These are phyloP conservation scores for Paramecium primaurelia DNA, from an alignment of 73 alveolate species.

Conservation along the genomic window DNA sequence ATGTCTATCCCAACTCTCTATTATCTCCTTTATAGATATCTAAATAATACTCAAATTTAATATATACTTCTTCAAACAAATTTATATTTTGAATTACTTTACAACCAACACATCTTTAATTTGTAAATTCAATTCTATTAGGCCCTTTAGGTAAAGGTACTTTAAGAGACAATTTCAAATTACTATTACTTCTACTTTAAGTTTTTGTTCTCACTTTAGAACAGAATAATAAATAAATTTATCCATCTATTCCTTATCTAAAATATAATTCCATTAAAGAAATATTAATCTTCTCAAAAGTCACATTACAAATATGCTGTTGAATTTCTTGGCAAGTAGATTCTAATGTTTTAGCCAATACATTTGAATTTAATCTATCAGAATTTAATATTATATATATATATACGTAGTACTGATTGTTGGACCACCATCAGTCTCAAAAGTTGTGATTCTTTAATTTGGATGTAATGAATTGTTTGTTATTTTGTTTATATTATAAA, in stretches of 20 bases:
- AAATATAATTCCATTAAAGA: neutral
- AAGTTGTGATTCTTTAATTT: neutral
- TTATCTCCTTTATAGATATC: neutral
- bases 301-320: neutral
- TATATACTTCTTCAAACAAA: neutral
- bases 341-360: neutral
- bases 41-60: neutral
- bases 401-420: neutral
- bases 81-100: neutral
- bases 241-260: neutral
- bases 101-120: neutral
- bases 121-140: neutral
- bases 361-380: neutral
- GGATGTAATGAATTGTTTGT: neutral
- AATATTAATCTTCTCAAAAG: neutral
- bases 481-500: neutral
- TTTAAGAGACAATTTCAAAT: neutral
- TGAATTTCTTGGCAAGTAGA: neutral
- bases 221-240: neutral
- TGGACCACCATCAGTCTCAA: neutral
- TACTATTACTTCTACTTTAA: neutral
- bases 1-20: neutral
- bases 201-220: neutral
- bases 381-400: neutral
- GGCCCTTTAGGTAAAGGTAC: neutral